A percentile compares a stretch with the other conserved stretches of the same genome.
Conservation (phyloP, 2,329 filamentous ascomycete genomes). For the Aureobasidium sp. region DNA sequence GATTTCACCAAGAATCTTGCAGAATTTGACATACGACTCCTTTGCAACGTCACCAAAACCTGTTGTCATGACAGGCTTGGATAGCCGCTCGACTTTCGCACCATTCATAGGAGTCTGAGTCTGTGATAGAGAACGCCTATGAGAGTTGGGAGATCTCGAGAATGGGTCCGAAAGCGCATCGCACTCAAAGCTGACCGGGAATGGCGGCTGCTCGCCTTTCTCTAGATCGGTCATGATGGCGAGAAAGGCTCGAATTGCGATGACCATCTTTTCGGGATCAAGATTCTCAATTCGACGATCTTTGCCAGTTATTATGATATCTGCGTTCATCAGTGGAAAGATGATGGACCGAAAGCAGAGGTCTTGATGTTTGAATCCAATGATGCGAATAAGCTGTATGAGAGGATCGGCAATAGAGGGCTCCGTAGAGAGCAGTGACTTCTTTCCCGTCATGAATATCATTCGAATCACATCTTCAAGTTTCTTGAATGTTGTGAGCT, state of each 20-base stretch:
- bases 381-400: slow-evolving; percentile 88
- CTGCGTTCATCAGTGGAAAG: slow-evolving; percentile 87
- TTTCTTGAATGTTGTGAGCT: slow-evolving; percentile 63
- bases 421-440: slow-evolving; percentile 75
- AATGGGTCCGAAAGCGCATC: slow-evolving; percentile 38
- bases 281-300: slow-evolving; percentile 85
- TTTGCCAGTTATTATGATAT: slow-evolving; percentile 47
- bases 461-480: slow-evolving; percentile 84
- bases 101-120: slow-evolving; percentile 29
- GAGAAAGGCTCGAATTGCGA: slow-evolving; percentile 89
- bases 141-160: slow-evolving; percentile 29
- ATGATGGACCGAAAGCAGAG: slow-evolving; percentile 88
- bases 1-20: slow-evolving; percentile 90
- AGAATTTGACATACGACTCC: slow-evolving; percentile 85
- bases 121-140: slow-evolving; percentile 31
- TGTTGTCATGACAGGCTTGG: slow-evolving; percentile 53
- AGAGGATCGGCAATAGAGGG: slow-evolving; percentile 78
- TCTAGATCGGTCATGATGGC: slow-evolving; percentile 91
- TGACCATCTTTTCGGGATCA: slow-evolving; percentile 94
- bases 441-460: slow-evolving; percentile 72
- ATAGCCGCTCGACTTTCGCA: slow-evolving; percentile 57
- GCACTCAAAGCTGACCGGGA: slow-evolving; percentile 60
- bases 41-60: slow-evolving; percentile 67
- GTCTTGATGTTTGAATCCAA: slow-evolving; percentile 89
- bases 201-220: slow-evolving; percentile 75